A percentile compares a stretch with the other conserved stretches of the same genome.
These are phyloP conservation scores for Talaromyces stipitatus DNA, from an alignment of 495 filamentous ascomycete genomes.

Conservation along the genomic window DNA sequence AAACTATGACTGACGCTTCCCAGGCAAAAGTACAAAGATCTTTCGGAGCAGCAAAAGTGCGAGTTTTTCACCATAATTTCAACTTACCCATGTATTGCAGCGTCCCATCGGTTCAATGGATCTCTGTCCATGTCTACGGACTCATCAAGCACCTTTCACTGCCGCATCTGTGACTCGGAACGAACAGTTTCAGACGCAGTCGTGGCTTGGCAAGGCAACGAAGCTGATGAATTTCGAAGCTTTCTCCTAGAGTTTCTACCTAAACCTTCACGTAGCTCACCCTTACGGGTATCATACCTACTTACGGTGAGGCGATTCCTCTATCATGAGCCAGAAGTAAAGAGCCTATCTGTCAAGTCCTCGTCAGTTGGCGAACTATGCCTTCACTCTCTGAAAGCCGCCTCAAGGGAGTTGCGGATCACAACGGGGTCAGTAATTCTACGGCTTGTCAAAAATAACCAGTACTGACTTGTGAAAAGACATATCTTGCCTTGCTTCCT, in stretches of 20 bases:
- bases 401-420: conserved; percentile 76
- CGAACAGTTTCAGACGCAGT: conserved; percentile 7
- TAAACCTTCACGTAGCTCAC: conserved; percentile 50
- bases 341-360: conserved; percentile 55
- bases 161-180: conserved; percentile 31
- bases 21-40: conserved; percentile 13
- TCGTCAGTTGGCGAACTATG: conserved; percentile 72
- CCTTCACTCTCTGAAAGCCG: conserved; percentile 70
- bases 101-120: background rate
- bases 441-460: background rate
- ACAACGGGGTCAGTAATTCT: conserved; percentile 52
- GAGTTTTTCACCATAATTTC: conserved; percentile 28
- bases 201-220: conserved; percentile 14
- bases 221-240: conserved; percentile 39
- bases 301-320: conserved; percentile 58
- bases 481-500: conserved; percentile 61
- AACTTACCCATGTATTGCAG: conserved; percentile 36
- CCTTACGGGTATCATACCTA: conserved; percentile 65
- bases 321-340: conserved; percentile 48
- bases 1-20: conserved; percentile 11
- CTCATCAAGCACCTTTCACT: conserved; percentile 12
- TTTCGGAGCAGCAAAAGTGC: conserved; percentile 24
- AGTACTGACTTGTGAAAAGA: conserved; percentile 36
- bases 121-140: background rate
- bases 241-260: conserved; percentile 50